phyloP scores from a whole-genome alignment of 2,329 filamentous ascomycete genomes.

The Aureobasidium musti region DNA sequence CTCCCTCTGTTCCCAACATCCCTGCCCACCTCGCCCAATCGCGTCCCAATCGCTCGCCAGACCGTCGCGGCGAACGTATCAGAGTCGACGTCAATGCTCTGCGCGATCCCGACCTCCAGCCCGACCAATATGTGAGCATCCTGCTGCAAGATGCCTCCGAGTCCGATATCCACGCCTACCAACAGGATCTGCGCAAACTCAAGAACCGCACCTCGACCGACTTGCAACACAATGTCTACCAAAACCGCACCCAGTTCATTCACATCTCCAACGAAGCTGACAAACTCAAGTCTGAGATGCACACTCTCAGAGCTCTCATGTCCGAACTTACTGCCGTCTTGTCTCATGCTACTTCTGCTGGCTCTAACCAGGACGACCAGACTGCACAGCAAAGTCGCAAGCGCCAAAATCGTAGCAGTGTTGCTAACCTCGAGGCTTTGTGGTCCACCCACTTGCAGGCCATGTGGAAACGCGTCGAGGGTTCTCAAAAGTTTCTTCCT shows the following conservation, averaged over 20 bases:
- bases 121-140: conserved; percentile 75
- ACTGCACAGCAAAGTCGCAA: conserved; percentile 44
- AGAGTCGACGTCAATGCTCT: conserved; percentile 75
- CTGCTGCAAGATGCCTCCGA: conserved; percentile 83
- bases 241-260: conserved; percentile 97
- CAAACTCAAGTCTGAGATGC: conserved; percentile 96
- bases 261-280: conserved; percentile 99
- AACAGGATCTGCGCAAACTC: conserved; percentile 71
- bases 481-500: conserved; percentile 94
- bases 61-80: conserved; percentile 57
- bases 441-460: conserved; percentile 71
- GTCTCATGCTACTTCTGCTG: conserved; percentile 50
- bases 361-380: conserved; percentile 42
- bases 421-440: conserved; percentile 70
- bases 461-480: conserved; percentile 95
- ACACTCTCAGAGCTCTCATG: conserved; percentile 85
- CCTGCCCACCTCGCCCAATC: conserved; percentile 59
- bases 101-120: conserved; percentile 73
- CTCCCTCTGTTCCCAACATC: conserved; percentile 61
- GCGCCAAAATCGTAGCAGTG: conserved; percentile 78
- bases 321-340: conserved; percentile 70
- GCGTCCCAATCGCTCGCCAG: conserved; percentile 48
- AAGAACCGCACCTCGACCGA: conserved; percentile 78
- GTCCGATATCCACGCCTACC: conserved; percentile 80
- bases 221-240: conserved; percentile 91